phyloP scores from a whole-genome alignment of 2,329 filamentous ascomycete genomes.

The Sarocladium brachiariae region DNA sequence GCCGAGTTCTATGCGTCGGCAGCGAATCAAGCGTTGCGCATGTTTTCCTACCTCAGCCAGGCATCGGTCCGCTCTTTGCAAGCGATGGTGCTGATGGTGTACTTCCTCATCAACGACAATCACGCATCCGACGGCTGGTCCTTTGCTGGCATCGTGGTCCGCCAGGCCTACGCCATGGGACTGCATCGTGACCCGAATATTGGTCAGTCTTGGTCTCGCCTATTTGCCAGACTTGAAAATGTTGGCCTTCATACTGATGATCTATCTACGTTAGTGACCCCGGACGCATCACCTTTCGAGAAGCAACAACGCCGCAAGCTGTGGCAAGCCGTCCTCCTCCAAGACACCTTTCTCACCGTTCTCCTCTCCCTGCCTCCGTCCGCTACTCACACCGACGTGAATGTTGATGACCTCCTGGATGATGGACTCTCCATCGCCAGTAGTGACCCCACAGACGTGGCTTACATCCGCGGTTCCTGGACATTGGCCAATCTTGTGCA shows the following conservation, averaged over 20 bases:
- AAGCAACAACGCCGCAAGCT: conserved; percentile 74
- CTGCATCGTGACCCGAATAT: conserved; percentile 74
- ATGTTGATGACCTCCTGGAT: conserved; percentile 64
- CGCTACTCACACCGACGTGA: conserved; percentile 73
- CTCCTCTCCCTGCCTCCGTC: conserved; percentile 70
- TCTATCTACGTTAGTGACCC: conserved; percentile 40
- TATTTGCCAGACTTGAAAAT: no score
- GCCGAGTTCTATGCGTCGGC: conserved; percentile 79
- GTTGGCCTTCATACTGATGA: not conserved
- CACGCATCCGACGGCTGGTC: conserved; percentile 78
- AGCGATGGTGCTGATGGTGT: conserved; percentile 73
- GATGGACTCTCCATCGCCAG: conserved; percentile 51
- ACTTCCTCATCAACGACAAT: conserved; percentile 82
- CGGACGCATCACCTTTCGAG: conserved; percentile 60
- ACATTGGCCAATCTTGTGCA: conserved; percentile 72
- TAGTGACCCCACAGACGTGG: conserved; percentile 58
- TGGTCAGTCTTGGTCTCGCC: conserved; percentile 28
- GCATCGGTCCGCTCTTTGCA: conserved; percentile 68
- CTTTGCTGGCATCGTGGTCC: conserved; percentile 69
- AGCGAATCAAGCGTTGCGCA: conserved; percentile 67
- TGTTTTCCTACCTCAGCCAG: conserved; percentile 70
- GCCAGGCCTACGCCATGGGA: conserved; percentile 77
- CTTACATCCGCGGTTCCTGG: conserved; percentile 72
- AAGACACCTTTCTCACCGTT: conserved; percentile 76
- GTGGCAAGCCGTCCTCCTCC: conserved; percentile 74